Percentiles rank a stretch among this genome's conserved stretches.
Conservation (phyloP, 164 flowering plant species). For the Umbellularia californica region DNA sequence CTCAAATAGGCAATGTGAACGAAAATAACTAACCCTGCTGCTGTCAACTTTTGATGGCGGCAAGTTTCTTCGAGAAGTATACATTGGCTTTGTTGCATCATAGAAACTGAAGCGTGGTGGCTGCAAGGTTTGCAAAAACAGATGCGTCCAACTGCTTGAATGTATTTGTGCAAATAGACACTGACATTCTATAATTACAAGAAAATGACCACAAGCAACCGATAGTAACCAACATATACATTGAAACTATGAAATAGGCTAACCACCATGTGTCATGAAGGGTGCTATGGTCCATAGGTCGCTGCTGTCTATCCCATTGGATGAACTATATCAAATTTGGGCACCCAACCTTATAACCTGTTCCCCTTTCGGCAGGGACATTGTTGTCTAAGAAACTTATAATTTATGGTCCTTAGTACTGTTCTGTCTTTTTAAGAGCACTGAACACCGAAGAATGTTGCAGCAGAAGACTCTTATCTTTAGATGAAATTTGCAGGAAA, state of each 20-base stretch:
- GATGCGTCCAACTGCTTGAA: not conserved
- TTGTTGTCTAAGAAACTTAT: not conserved
- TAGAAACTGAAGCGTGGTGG: constrained; percentile 89
- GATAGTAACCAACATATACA: not conserved
- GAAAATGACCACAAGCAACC: not conserved
- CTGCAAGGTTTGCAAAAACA: constrained; percentile 31
- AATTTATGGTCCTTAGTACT: not conserved
- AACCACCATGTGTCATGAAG: not conserved
- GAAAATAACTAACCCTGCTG: constrained; percentile 59
- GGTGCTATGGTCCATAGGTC: not conserved
- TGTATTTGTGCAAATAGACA: not conserved
- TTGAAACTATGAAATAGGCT: not conserved
- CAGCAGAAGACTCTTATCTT: not conserved
- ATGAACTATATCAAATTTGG: not conserved
- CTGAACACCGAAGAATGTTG: not conserved
- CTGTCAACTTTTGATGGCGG: constrained; percentile 81
- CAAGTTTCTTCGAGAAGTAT: constrained; percentile 88
- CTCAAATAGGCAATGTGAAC: not conserved
- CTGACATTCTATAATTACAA: not conserved
- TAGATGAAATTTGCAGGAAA: not conserved
- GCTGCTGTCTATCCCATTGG: not conserved
- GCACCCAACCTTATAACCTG: not conserved
- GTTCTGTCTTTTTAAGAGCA: not conserved
- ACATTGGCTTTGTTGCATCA: constrained; percentile 86
- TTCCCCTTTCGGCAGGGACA: not conserved